Percentiles rank a stretch among this genome's conserved stretches.
phyloP scores from a whole-genome alignment of 352 stramenopile genomes.

The Poterioochromonas sp. region DNA sequence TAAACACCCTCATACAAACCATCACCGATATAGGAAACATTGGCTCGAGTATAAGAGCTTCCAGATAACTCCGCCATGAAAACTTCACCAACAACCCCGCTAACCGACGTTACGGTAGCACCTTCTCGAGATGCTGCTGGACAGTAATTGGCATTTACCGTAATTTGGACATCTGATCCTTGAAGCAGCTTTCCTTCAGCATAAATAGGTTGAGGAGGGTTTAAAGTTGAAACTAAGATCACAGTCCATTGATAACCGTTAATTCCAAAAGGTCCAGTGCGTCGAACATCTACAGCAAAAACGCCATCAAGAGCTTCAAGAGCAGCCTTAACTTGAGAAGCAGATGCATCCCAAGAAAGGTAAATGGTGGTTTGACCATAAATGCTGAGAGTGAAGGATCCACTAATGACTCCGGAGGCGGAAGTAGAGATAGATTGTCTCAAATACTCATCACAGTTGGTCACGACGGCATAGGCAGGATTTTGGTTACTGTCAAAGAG shows the following conservation, averaged over 20 bases:
- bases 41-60: slow-evolving; percentile 41
- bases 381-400: slow-evolving; percentile 71
- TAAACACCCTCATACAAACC: slow-evolving; percentile 78
- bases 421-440: slow-evolving; percentile 61
- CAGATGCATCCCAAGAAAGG: slow-evolving; percentile 57
- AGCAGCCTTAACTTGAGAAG: slow-evolving; percentile 50
- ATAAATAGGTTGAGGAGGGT: slow-evolving; percentile 57
- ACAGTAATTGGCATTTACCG: slow-evolving; percentile 42
- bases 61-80: slow-evolving; percentile 50
- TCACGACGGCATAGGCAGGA: slow-evolving; percentile 53
- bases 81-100: slow-evolving; percentile 46
- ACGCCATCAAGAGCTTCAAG: slow-evolving; percentile 62
- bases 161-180: slow-evolving; percentile 42
- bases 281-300: slow-evolving; percentile 56
- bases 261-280: slow-evolving; percentile 49
- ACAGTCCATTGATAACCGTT: slow-evolving; percentile 56
- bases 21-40: slow-evolving; percentile 46
- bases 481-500: slow-evolving; percentile 47
- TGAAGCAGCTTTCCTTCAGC: slow-evolving; percentile 51
- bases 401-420: slow-evolving; percentile 53
- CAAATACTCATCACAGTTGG: slow-evolving; percentile 66
- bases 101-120: slow-evolving; percentile 42
- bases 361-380: slow-evolving; percentile 57
- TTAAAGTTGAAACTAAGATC: slow-evolving; percentile 72
- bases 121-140: slow-evolving; percentile 34